These are phyloP conservation scores for Fagopyrum tataricum DNA, from an alignment of 148 eudicot species.

Conservation along the genomic window DNA sequence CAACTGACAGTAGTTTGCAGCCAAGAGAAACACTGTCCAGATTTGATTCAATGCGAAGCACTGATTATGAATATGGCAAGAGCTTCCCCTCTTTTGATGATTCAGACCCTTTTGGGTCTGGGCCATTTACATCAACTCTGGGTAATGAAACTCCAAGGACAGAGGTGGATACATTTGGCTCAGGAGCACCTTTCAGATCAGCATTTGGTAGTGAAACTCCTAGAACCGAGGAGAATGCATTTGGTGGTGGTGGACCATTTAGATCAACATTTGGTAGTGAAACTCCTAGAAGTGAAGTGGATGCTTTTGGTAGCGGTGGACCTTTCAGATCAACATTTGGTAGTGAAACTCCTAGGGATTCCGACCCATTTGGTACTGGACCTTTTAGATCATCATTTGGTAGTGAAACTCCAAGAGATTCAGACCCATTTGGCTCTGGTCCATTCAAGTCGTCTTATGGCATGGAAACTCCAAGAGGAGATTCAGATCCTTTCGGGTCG, in stretches of 20 bases:
- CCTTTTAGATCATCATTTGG: conserved; percentile 29
- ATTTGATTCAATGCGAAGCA: conserved; percentile 68
- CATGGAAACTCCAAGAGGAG: conserved; percentile 24
- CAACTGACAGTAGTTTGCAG: conserved; percentile 54
- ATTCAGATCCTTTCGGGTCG: not conserved
- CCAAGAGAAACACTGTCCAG: conserved; percentile 54
- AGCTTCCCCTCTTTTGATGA: conserved; percentile 40
- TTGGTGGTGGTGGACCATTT: conserved; percentile 29
- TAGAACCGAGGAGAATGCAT: conserved; percentile 32
- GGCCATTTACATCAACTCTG: conserved; percentile 25
- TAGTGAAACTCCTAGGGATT: conserved; percentile 29
- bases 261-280: conserved; percentile 18
- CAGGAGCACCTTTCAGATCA: conserved; percentile 25
- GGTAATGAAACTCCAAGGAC: conserved; percentile 15
- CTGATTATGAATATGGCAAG: conserved; percentile 49
- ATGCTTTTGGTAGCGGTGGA: conserved; percentile 21
- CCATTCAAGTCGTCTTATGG: conserved; percentile 30
- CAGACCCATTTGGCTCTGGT: conserved; percentile 30
- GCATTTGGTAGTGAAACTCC: conserved; percentile 37
- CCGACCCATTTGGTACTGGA: conserved; percentile 17
- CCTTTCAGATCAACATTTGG: conserved; percentile 22
- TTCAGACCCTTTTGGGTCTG: conserved; percentile 28
- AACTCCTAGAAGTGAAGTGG: conserved; percentile 18
- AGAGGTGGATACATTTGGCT: conserved; percentile 18
- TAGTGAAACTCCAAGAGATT: conserved; percentile 33